Evolutionary conservation across 352 stramenopile genomes (phyloP), one percentile per base, ranked within the genome.

Genomic region (Pythium dissotocum): DNA sequence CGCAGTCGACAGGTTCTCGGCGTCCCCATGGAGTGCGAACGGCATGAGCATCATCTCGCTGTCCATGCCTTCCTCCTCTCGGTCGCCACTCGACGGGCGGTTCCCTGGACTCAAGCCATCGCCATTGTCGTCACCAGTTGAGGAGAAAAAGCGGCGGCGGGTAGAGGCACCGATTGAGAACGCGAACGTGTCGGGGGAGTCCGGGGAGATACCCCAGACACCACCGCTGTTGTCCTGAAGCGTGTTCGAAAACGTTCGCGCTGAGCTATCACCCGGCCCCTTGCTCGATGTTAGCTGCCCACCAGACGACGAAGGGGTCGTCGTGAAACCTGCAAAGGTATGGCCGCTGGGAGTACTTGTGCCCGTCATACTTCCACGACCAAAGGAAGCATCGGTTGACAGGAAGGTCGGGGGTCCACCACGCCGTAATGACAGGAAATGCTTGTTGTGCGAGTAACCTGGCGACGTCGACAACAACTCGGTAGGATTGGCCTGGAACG

Each of bases 381-480:
- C 54, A 32, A 86, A 78, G 26, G 77, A 80, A 38, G 78, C 68
- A 36, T 90, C 82, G 0, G 80, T 93, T 13, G 82, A 90, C 21
- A 81, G 66, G 51, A 91, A 87, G 13, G 82, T 87, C 6, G 80
- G 80, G 9, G 79, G 46, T 24, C 82, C 80, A 73, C 44, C 75
- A 64, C 24, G 81, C 79, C 48, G 68, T 63, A 55, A 84, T 2
- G 57, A 56, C 32, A 70, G 71, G 46, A 80, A 89, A 33, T 88
- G 86, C 66, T 88, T 93, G 65, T 75, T 88, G 70, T 90, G 88
- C 13, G 78, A 87, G 62, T 91, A 91, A 0, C 80, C 85, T 32
- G 85, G 85, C 4, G 85, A 91, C 2, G 82, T 91, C 2, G 83
- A 93, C 7, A 91, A 65, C 33, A 93, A 48, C 51, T 93, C 85